Evolutionary conservation across 148 eudicot genomes (phyloP).

Genomic region (Cornus kousa): DNA sequence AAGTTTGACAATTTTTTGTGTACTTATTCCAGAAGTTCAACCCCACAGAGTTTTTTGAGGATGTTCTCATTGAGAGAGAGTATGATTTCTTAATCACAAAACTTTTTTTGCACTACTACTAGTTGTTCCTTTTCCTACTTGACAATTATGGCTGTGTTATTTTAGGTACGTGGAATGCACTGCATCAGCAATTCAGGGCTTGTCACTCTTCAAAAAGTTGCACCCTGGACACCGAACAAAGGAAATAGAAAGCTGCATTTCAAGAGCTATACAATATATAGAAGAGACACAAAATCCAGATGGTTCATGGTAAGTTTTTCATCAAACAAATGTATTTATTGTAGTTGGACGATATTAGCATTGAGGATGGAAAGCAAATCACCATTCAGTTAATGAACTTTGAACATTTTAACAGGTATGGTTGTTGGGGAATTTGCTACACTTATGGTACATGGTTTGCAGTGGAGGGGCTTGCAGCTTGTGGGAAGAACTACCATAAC

Average conservation of each 20-base stretch:
- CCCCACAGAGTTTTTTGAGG: slow-evolving; percentile 60
- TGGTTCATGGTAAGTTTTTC: slow-evolving; percentile 45
- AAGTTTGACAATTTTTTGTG: background rate
- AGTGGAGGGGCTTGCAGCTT: slow-evolving; percentile 42
- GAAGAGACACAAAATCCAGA: slow-evolving; percentile 41
- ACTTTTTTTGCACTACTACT: background rate
- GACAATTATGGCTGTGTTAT: background rate
- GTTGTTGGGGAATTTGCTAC: slow-evolving; percentile 63
- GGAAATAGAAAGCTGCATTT: slow-evolving; percentile 40
- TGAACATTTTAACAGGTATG: slow-evolving; percentile 32
- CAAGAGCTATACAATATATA: slow-evolving; percentile 35
- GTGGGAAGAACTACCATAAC: slow-evolving; percentile 37
- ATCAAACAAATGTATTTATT: background rate
- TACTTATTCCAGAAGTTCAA: slow-evolving; percentile 47
- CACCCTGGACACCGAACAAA: slow-evolving; percentile 38
- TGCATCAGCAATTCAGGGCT: slow-evolving; percentile 42
- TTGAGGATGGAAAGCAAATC: background rate
- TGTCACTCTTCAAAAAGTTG: slow-evolving; percentile 34
- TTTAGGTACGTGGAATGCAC: slow-evolving; percentile 46
- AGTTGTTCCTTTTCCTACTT: background rate
- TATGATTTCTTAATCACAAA: slow-evolving; percentile 18
- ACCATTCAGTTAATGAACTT: background rate
- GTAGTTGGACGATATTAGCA: no score
- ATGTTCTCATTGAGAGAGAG: slow-evolving; percentile 59
- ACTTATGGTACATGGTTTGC: slow-evolving; percentile 71